phyloP scores from a whole-genome alignment of 495 filamentous ascomycete genomes.

The Podospora appendiculata region DNA sequence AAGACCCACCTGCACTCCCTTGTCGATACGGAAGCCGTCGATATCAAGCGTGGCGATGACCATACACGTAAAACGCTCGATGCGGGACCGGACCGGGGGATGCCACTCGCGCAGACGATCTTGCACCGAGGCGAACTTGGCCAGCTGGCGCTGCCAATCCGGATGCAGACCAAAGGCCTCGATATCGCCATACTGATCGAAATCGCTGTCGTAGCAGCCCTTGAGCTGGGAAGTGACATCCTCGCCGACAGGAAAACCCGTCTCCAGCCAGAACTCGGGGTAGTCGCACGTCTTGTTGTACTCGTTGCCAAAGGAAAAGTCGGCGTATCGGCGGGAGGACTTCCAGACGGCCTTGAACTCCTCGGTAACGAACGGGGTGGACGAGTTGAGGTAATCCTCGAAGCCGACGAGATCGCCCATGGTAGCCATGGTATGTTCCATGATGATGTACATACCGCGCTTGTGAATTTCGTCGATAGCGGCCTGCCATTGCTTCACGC shows the following conservation, averaged over 20 bases:
- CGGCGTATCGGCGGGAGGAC: constrained; percentile 46
- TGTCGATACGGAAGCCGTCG: constrained; percentile 62
- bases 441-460: constrained; percentile 63
- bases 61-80: constrained; percentile 59
- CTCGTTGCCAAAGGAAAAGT: constrained; percentile 50
- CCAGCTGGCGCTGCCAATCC: constrained; percentile 57
- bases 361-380: constrained; percentile 45
- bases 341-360: constrained; percentile 55
- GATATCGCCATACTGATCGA: constrained; percentile 61
- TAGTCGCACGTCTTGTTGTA: constrained; percentile 49
- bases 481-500: constrained; percentile 52
- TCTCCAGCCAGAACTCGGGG: constrained; percentile 57
- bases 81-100: constrained; percentile 48
- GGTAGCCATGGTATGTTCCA: constrained; percentile 67
- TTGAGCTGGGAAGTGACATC: constrained; percentile 32
- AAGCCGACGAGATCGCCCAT: constrained; percentile 64
- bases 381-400: constrained; percentile 52
- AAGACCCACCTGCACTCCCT: constrained; percentile 47
- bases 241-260: constrained; percentile 26
- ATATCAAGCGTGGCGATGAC: constrained; percentile 55
- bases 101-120: constrained; percentile 66
- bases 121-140: constrained; percentile 66
- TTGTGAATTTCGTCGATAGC: constrained; percentile 56
- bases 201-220: constrained; percentile 61
- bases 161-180: constrained; percentile 62